Base-by-base conservation (phyloP, 2,329 filamentous ascomycete genomes). In the Calonectria pseudoreteaudii region DNA sequence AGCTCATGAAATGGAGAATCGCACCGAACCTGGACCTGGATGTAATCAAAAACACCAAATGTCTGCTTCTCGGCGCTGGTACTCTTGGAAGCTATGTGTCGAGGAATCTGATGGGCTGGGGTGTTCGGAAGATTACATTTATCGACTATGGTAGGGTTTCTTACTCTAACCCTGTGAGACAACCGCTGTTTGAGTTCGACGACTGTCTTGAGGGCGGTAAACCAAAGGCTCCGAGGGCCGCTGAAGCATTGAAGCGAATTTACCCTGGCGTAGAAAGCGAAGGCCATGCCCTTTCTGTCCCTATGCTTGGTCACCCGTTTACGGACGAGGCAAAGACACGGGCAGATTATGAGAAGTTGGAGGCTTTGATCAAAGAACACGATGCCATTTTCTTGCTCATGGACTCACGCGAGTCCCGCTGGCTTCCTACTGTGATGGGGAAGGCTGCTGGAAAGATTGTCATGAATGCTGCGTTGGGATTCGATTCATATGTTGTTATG, bases 1-100 rank as follows among this genome's bases (percentile, higher is more conserved):
- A 98, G 85, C 90, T 99, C 72, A 99, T 99, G 93, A 99, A 98
- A 86, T 99, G 97, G 97, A 93, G 97, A 49, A 95, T 99, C 80
- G 95, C 95, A 10, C 97, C 97, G 0, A 93, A 93, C 66, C 90
- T 99, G 50, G 91, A 98, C 82, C 90, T 99, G 13, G 95, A 98
- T 36, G 91, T 91, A 36, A 96, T 98, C 82, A 98, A 98, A 82
- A 91, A 93, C 71, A 96, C 95, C 4, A 98, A 93, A 81, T 99
- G 97, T 82, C 90, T 99, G 20, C 87, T 99, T 3, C 91, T 99
- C 1, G 97, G 97, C 6, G 95, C 97, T 0, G 97, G 97, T 18
- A 99, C 97, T 0, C 88, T 99, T 1, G 97, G 97, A 11, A 96
- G 95, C 74, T 98, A 98, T 82, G 96, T 99, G 26, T 95, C 96